Evolutionary conservation across 2,329 filamentous ascomycete genomes (phyloP).

Genomic region (Fusarium torreyae): DNA sequence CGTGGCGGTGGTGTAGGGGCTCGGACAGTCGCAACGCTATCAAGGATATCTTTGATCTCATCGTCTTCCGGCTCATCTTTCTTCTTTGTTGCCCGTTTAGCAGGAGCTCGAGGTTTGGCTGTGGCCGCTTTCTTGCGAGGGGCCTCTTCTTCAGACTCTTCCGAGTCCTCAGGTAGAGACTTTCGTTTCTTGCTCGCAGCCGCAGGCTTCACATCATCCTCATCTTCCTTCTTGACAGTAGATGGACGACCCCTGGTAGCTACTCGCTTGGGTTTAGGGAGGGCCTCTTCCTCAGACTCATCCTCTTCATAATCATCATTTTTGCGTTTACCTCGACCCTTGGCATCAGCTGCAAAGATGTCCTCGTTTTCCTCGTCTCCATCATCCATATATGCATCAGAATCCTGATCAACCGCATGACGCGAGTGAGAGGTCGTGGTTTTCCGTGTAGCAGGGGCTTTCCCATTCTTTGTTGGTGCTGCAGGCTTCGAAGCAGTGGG

Average conservation of each 20-base stretch:
- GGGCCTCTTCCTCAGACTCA: conserved; percentile 78
- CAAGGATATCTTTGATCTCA: conserved; percentile 84
- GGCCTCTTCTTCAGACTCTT: conserved; percentile 71
- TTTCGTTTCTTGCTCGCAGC: conserved; percentile 69
- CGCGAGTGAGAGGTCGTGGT: conserved; percentile 59
- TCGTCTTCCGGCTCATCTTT: conserved; percentile 76
- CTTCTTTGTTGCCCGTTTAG: conserved; percentile 77
- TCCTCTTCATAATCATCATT: conserved; percentile 83
- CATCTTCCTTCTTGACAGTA: conserved; percentile 39
- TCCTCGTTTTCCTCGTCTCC: conserved; percentile 82
- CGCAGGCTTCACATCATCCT: conserved; percentile 52
- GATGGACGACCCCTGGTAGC: conserved; percentile 59
- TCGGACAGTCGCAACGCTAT: conserved; percentile 86
- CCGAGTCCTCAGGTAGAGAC: conserved; percentile 67
- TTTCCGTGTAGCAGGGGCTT: conserved; percentile 59
- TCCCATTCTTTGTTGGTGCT: conserved; percentile 51
- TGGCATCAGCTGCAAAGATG: conserved; percentile 83
- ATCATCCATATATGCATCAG: conserved; percentile 74
- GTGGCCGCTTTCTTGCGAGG: conserved; percentile 72
- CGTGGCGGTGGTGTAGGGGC: conserved; percentile 87
- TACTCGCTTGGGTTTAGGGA: conserved; percentile 73
- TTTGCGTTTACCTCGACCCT: conserved; percentile 75
- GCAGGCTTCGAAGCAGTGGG: conserved; percentile 53
- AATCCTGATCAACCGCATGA: conserved; percentile 64
- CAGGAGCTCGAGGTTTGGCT: conserved; percentile 71